A percentile compares a stretch with the other conserved stretches of the same genome.
phyloP scores from a whole-genome alignment of 208 protist genomes.

The Wallacemonas sp. region DNA sequence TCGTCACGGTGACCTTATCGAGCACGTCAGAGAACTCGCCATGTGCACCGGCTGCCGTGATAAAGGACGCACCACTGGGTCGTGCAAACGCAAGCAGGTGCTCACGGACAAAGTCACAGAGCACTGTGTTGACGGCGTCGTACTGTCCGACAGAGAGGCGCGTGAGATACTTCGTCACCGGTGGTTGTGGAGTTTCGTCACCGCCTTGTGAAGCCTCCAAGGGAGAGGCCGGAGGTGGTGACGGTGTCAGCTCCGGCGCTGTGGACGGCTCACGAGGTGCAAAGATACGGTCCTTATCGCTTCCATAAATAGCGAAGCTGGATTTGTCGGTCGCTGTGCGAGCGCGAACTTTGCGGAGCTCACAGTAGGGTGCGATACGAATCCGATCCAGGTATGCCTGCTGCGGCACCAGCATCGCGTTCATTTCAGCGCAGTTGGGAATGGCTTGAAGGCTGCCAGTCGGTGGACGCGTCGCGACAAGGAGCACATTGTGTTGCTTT shows the following conservation, averaged over 20 bases:
- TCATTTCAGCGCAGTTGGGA: conserved; percentile 1
- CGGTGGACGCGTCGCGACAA: background rate
- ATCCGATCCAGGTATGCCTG: conserved; percentile 16
- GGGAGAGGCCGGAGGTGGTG: background rate
- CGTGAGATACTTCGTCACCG: background rate
- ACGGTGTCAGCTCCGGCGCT: background rate
- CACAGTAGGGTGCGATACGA: conserved; percentile 11
- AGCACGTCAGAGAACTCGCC: conserved; percentile 65
- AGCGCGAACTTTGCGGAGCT: background rate
- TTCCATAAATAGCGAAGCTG: background rate
- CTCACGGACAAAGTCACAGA: conserved; percentile 55
- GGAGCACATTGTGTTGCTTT: background rate
- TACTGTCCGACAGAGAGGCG: conserved; percentile 9
- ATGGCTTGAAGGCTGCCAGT: background rate
- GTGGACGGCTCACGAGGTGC: background rate
- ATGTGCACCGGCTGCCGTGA: conserved; percentile 56
- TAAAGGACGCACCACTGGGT: conserved; percentile 47
- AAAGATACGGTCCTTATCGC: conserved; percentile 1
- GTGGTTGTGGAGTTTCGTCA: background rate
- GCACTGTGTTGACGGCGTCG: conserved; percentile 17
- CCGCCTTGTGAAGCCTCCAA: too few species aligned
- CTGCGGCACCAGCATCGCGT: conserved; percentile 8
- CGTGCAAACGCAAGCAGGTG: conserved; percentile 67
- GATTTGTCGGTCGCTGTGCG: background rate
- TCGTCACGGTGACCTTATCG: conserved; percentile 33